Percentiles rank a stretch among this genome's conserved stretches.
These are phyloP conservation scores for Pythium volutum DNA, from an alignment of 352 stramenopile species.

Conservation along the genomic window DNA sequence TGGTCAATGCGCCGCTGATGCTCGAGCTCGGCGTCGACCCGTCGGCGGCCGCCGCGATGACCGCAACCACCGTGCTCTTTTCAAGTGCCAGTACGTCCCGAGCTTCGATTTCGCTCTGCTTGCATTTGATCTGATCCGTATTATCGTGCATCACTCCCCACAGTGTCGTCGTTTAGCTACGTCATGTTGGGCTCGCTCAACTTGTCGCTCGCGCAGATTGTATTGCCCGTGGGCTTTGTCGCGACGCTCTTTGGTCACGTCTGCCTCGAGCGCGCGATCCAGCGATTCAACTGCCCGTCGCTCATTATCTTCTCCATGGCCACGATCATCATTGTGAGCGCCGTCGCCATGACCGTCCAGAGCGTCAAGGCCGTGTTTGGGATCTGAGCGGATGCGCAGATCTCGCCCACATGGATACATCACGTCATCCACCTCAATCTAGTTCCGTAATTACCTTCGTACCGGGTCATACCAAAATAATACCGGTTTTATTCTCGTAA, in stretches of 20 bases:
- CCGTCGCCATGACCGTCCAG: constrained; percentile 59
- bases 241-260: constrained; percentile 57
- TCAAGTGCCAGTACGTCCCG: constrained; percentile 53
- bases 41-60: constrained; percentile 85
- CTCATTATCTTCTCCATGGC: constrained; percentile 74
- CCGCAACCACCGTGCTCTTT: constrained; percentile 72
- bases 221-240: constrained; percentile 59
- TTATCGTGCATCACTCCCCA: constrained; percentile 3
- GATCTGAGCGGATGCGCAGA: not conserved
- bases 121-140: constrained; percentile 1
- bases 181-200: constrained; percentile 49
- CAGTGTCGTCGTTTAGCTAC: constrained; percentile 71
- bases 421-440: constrained; percentile 10
- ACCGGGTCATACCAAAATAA: not conserved
- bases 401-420: constrained; percentile 18
- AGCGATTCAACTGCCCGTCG: constrained; percentile 59
- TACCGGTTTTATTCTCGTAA: constrained; percentile 12
- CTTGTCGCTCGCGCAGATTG: constrained; percentile 37
- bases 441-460: constrained; percentile 18
- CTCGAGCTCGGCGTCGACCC: constrained; percentile 91
- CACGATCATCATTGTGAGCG: constrained; percentile 58
- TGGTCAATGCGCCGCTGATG: constrained; percentile 94
- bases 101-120: not conserved
- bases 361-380: constrained; percentile 31
- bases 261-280: constrained; percentile 45